Evolutionary conservation across 108 stramenopile genomes (phyloP).

Genomic region (Skeletonema menzelii): DNA sequence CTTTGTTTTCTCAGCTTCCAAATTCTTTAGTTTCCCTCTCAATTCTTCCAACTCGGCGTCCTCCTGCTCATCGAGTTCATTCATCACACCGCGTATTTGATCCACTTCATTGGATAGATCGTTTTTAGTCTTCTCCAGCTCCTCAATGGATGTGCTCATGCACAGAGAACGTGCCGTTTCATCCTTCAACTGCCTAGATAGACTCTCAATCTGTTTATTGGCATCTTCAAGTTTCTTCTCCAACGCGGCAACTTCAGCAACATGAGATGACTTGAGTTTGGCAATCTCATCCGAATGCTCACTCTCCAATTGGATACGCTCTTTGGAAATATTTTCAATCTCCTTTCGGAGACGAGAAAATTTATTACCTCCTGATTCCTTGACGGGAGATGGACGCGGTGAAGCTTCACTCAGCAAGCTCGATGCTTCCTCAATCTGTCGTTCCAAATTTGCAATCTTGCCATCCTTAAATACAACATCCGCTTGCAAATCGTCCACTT

Average conservation of each 20-base stretch:
- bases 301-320: conserved; percentile 35
- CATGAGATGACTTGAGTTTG: conserved; percentile 26
- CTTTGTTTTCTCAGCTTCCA: conserved; percentile 2
- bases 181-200: conserved; percentile 12
- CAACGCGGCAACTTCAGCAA: conserved; percentile 47
- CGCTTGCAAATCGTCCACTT: conserved; percentile 46
- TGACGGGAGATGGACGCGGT: conserved; percentile 2
- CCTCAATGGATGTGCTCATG: conserved; percentile 28
- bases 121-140: conserved; percentile 37
- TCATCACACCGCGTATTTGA: conserved; percentile 17
- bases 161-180: conserved; percentile 15
- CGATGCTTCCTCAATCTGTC: conserved; percentile 36
- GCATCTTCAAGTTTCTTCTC: conserved; percentile 52
- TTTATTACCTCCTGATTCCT: conserved; percentile 8
- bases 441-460: conserved; percentile 27
- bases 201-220: conserved; percentile 34
- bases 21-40: conserved; percentile 11
- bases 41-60: conserved; percentile 27
- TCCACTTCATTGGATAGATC: conserved; percentile 24
- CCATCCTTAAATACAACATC: conserved; percentile 34
- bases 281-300: conserved; percentile 11
- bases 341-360: conserved; percentile 41
- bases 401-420: conserved; percentile 6
- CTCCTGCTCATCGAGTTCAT: conserved; percentile 21
- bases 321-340: conserved; percentile 40